Conservation (phyloP, 192 early-diverging fungal genomes). For the Coemansia sp. region DNA sequence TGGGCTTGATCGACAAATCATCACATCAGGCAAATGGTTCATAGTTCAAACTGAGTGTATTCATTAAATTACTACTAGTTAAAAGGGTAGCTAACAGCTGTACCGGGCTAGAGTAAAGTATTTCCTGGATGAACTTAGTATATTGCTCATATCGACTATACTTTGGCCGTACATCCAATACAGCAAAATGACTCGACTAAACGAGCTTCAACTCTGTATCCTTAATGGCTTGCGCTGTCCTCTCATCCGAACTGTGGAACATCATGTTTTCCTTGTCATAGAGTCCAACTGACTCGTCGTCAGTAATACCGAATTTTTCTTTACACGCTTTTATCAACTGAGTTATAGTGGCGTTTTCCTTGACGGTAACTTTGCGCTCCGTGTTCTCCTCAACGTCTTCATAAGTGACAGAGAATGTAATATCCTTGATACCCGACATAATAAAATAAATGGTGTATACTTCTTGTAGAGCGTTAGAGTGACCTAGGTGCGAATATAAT, state of each 20-base stretch:
- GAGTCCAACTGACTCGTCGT: neutral
- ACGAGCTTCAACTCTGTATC: neutral
- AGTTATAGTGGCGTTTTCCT: neutral
- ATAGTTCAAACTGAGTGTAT: neutral
- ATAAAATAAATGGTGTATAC: neutral
- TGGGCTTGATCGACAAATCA: slow-evolving; percentile 2
- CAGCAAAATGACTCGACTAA: neutral
- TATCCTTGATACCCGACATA: neutral
- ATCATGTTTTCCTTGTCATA: neutral
- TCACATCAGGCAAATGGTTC: neutral
- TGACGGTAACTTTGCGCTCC: neutral
- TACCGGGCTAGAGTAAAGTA: neutral
- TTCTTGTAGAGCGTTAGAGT: neutral
- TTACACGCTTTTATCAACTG: neutral
- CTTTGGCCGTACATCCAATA: neutral
- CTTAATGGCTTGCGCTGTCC: neutral
- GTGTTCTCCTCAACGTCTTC: too few species aligned
- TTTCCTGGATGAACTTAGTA: too few species aligned
- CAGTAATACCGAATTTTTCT: neutral
- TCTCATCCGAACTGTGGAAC: neutral
- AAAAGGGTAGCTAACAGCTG: neutral
- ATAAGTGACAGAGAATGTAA: neutral
- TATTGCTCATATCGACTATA: neutral
- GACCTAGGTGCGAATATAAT: neutral
- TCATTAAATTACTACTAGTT: neutral